Evolutionary conservation across 2,329 filamentous ascomycete species (phyloP).

Genomic region (Pseudogymnoascus sp.): DNA sequence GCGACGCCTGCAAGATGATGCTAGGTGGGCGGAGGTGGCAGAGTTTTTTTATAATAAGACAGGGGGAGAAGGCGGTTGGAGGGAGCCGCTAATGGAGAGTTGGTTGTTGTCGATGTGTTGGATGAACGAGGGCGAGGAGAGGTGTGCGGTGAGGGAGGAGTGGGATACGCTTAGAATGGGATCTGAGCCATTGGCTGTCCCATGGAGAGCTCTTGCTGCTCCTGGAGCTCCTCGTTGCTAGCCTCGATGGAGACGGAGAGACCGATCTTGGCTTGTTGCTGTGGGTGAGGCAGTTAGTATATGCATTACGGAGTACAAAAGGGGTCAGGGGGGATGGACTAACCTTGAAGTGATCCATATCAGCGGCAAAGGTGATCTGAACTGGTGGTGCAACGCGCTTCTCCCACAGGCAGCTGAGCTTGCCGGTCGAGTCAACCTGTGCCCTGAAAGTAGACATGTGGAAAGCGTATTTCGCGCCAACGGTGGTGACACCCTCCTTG

Average conservation of each 20-base stretch:
- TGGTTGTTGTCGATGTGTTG: slow-evolving; percentile 8
- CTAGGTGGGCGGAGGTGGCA: neutral
- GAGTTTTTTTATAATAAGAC: slow-evolving; percentile 1
- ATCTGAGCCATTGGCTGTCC: slow-evolving; percentile 42
- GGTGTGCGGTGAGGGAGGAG: neutral
- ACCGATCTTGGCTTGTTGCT: slow-evolving; percentile 95
- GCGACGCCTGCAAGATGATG: neutral
- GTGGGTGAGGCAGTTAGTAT: slow-evolving; percentile 25
- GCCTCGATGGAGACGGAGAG: slow-evolving; percentile 89
- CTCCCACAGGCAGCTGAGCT: slow-evolving; percentile 85
- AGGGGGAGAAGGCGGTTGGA: slow-evolving; percentile 1
- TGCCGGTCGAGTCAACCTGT: slow-evolving; percentile 91
- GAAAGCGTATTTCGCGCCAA: slow-evolving; percentile 98
- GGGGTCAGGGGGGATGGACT: slow-evolving; percentile 31
- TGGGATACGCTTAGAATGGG: slow-evolving; percentile 48
- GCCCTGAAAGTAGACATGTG: slow-evolving; percentile 89
- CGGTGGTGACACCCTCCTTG: slow-evolving; percentile 82
- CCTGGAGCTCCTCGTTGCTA: slow-evolving; percentile 75
- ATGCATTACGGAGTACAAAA: neutral
- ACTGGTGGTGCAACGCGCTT: slow-evolving; percentile 92
- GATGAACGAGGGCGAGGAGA: slow-evolving; percentile 1
- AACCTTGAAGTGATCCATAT: slow-evolving; percentile 94
- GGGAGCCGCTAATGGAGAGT: neutral
- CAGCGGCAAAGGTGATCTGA: slow-evolving; percentile 87
- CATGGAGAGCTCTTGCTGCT: slow-evolving; percentile 61